These are phyloP conservation scores for Penicillium sp. DNA, from an alignment of 2,329 filamentous ascomycete genomes.

Conservation along the genomic window DNA sequence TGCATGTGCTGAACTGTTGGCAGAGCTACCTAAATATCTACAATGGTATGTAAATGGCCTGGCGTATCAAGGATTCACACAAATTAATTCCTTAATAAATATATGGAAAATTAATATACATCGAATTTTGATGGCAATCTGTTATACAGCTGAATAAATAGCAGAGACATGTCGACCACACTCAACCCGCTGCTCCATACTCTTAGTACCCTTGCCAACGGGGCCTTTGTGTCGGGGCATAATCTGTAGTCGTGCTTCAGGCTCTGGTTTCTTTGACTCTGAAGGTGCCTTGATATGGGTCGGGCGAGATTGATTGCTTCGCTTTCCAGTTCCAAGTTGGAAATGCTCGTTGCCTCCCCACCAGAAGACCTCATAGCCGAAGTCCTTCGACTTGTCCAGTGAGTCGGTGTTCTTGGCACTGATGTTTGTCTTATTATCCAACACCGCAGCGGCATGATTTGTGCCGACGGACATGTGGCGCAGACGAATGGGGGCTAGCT, in stretches of 20 bases:
- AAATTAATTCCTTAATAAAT: not conserved
- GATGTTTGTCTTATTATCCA: constrained; percentile 76
- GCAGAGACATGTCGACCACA: constrained; percentile 80
- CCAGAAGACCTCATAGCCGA: constrained; percentile 83
- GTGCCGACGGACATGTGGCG: constrained; percentile 71
- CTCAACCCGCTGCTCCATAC: constrained; percentile 81
- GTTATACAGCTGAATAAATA: constrained; percentile 68
- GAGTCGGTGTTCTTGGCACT: constrained; percentile 51
- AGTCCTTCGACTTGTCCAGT: constrained; percentile 72
- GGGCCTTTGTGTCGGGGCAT: constrained; percentile 72
- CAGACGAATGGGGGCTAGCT: constrained; percentile 74
- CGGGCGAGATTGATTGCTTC: constrained; percentile 75
- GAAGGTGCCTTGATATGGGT: constrained; percentile 76
- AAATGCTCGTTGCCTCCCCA: constrained; percentile 96
- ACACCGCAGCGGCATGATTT: constrained; percentile 77
- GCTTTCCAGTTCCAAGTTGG: constrained; percentile 87
- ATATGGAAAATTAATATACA: constrained; percentile 13
- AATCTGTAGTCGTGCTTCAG: constrained; percentile 73
- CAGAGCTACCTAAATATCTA: too few species aligned
- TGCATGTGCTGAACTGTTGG: too few species aligned
- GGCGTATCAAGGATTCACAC: too few species aligned
- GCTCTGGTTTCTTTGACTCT: constrained; percentile 60
- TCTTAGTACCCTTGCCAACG: constrained; percentile 68
- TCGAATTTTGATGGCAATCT: not conserved
- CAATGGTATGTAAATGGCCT: too few species aligned